Evolutionary conservation across 225 moss, liverwort and hornwort genomes (phyloP).

Genomic region (Pleurozium schreberi): DNA sequence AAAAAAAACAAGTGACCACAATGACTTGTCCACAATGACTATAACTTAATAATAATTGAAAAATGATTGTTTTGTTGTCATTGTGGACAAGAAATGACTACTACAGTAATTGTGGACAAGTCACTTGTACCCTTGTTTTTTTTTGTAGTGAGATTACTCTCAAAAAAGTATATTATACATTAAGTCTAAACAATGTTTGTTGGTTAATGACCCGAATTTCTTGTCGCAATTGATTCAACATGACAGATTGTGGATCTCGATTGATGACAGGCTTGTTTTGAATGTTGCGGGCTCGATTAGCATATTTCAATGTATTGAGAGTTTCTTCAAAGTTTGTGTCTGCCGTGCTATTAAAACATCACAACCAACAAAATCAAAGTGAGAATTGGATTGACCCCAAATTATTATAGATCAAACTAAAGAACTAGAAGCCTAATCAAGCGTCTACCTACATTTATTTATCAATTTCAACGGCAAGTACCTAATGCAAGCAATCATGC

Average conservation of each 20-base stretch:
- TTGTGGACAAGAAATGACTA: too few relatives aligned
- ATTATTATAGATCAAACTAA: not conserved
- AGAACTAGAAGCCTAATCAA: not conserved
- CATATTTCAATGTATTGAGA: slow-evolving; percentile 78
- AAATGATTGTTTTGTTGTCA: too few relatives aligned
- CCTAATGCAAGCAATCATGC: slow-evolving; percentile 96
- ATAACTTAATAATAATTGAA: too few relatives aligned
- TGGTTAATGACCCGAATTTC: slow-evolving; percentile 45
- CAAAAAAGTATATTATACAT: not conserved
- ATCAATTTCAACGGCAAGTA: not conserved
- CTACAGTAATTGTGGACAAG: too few relatives aligned
- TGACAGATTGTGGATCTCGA: slow-evolving; percentile 62
- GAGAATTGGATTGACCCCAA: not conserved
- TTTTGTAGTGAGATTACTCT: too few relatives aligned
- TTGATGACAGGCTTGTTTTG: slow-evolving; percentile 79
- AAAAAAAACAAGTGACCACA: too few relatives aligned
- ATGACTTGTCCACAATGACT: too few relatives aligned
- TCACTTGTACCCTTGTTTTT: too few relatives aligned
- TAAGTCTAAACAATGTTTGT: not conserved
- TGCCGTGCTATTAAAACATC: slow-evolving; percentile 45
- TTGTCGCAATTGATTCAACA: slow-evolving; percentile 67
- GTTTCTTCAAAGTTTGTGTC: slow-evolving; percentile 88
- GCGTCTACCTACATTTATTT: not conserved
- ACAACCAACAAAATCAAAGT: not conserved
- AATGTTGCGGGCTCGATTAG: slow-evolving; percentile 78